Base-by-base conservation (phyloP, 345 rosid species). In the Ricinus communis region DNA sequence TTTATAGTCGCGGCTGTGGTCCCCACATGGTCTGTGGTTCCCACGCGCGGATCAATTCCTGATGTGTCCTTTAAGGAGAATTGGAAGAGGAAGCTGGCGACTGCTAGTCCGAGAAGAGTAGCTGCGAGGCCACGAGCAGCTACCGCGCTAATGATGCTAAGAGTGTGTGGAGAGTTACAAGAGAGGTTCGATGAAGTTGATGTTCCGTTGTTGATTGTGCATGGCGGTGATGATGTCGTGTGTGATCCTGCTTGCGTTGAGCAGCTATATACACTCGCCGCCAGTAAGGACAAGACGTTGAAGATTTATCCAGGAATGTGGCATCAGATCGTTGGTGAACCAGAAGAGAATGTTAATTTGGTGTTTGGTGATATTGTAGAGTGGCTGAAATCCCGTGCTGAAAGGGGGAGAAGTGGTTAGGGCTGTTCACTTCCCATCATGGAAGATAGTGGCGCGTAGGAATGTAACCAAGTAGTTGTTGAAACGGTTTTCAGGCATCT, bases 261-360 rank as follows among this genome's bases (percentile, higher is more conserved):
- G 82, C 97, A 90, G 71, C 87, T 92, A 62, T 57, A 87, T 40
- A 70, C 57, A 59, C 93, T 97, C 79, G 96, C 90, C 22, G 41
- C 79, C 40, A 89, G 96, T 53, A 41, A 0, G 38, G 97, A 95
- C 61, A 95, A 89, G 80, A 90, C 98, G 10, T 61, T 90, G 18
- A 87, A 76, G 78, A 77, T 95, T 30, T 84, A 90, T 38, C 91
- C 93, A 0, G 93, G 83, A 45, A 82, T 95, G 99, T 85, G 96
- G 96, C 99, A 95, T 80, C 99, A 89, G 86, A 52, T 95, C 68
- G 65, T 86, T 2, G 99, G 99, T 0, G 99, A 95, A 79, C 72
- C 93, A 7, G 90, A 85, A 70, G 94, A 92, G 71, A 49, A 65
- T 33, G 93, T 90, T 0, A 89, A 95, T 64, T 54, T 82, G 65